Evolutionary conservation across 805 yeast genomes (phyloP), one percentile per base, ranked within the genome.

Genomic region (Lipomyces japonicus): DNA sequence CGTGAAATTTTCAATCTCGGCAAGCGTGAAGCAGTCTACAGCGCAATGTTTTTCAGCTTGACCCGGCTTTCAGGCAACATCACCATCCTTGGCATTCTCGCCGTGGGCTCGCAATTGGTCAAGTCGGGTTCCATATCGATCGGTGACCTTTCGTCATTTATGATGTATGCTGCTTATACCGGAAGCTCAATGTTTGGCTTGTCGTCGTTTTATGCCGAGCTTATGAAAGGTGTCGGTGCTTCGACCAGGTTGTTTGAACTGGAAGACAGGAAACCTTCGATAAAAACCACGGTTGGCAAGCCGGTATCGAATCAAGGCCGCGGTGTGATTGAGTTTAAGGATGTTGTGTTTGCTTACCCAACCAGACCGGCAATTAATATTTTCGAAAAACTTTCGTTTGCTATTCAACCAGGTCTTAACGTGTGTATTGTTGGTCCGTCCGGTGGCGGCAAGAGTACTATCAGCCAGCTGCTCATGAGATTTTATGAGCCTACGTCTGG

Each of bases 141-240:
- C 35, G 97, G 97, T 46, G 96, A 90, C 61, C 74, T 91, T 39
- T 84, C 95, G 4, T 84, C 95, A 44, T 91, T 89, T 67, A 83
- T 90, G 82, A 85, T 91, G 93, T 91, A 91, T 69, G 93, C 97
- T 0, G 87, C 87, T 1, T 91, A 86, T 67, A 85, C 96, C 1
- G 97, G 96, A 0, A 75, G 88, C n/a, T 87, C 96, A 6, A 86
- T 90, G 61, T 85, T 86, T 67, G 96, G 97, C 0, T 66, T 91
- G 18, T 91, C 96, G 0, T 86, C 85, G 62, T 91, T 91, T 65
- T 91, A 90, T 65, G 81, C 95, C 2, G 97, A 91, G 66, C 71
- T 91, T 51, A 91, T 91, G 97, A 91, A 91, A 70, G 97, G 97
- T 48, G 86, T 90, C 5, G 97, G 97, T 44, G 97, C 97, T 0